Conservation (phyloP, 1,284 basidiomycete genomes). For the Heterobasidion annosum region DNA sequence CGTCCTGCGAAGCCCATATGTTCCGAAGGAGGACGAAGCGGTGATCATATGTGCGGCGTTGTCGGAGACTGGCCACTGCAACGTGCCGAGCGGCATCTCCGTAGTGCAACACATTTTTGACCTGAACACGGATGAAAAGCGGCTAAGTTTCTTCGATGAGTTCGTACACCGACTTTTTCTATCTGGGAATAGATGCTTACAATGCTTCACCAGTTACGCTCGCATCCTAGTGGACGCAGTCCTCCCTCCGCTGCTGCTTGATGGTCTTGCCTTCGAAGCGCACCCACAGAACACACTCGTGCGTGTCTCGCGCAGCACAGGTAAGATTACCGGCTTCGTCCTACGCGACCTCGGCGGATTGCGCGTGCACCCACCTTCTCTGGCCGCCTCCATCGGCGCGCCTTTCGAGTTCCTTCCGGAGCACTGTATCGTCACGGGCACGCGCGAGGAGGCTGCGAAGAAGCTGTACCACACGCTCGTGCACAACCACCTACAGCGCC, state of each 20-base stretch:
- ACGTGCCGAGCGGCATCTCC: slow-evolving; percentile 26
- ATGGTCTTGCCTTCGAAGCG: slow-evolving; percentile 45
- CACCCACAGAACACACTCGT: slow-evolving; percentile 44
- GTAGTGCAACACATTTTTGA: slow-evolving; percentile 33
- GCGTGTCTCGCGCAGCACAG: slow-evolving; percentile 31
- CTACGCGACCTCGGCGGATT: slow-evolving; percentile 44
- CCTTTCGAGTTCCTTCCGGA: slow-evolving; percentile 38
- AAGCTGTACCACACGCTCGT: slow-evolving; percentile 48
- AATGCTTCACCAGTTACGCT: slow-evolving; percentile 29
- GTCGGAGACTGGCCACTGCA: slow-evolving; percentile 34
- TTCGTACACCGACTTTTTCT: slow-evolving; percentile 14
- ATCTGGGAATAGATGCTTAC: neutral
- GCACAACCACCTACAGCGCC: slow-evolving; percentile 44
- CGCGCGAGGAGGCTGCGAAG: slow-evolving; percentile 35
- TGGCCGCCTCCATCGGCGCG: slow-evolving; percentile 32
- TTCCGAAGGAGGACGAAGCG: slow-evolving; percentile 26
- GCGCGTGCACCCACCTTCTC: slow-evolving; percentile 36
- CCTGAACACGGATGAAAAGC: slow-evolving; percentile 33
- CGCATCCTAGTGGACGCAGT: slow-evolving; percentile 36
- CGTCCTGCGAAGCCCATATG: slow-evolving; percentile 31
- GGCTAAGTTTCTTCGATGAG: slow-evolving; percentile 33
- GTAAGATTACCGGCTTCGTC: slow-evolving; percentile 35
- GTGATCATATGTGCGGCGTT: slow-evolving; percentile 38
- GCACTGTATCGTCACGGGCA: slow-evolving; percentile 35
- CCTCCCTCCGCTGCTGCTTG: slow-evolving; percentile 36